phyloP scores from a whole-genome alignment of 163 green algal species.

The Scenedesmus sp. region DNA sequence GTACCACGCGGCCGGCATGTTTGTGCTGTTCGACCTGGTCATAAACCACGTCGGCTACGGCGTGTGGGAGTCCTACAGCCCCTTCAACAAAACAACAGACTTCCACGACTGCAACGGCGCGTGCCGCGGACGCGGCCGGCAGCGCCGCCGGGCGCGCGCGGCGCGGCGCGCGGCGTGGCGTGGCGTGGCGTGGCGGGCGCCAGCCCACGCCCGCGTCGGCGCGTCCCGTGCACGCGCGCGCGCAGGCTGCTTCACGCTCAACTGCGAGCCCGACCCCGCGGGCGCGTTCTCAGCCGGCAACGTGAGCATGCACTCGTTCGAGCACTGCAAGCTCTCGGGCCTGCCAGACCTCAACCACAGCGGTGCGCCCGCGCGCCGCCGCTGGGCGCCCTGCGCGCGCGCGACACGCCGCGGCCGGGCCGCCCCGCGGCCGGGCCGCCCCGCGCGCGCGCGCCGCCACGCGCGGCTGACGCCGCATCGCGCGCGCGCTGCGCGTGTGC shows the following conservation, averaged over 20 bases:
- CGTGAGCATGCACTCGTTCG: background rate
- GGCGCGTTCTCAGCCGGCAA: background rate
- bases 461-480: too few relatives aligned
- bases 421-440: too few relatives aligned
- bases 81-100: conserved; percentile 20
- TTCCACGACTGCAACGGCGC: conserved; percentile 29
- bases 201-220: too few relatives aligned
- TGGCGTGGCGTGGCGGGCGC: too few relatives aligned
- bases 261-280: background rate
- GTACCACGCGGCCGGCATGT: conserved; percentile 4
- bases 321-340: conserved; percentile 17
- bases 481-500: too few relatives aligned
- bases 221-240: too few relatives aligned
- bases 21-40: conserved; percentile 30
- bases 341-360: conserved; percentile 27
- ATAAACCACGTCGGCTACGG: conserved; percentile 32
- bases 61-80: background rate
- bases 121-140: background rate
- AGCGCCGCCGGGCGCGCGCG: too few relatives aligned
- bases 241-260: conserved; percentile 7
- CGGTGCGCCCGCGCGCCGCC: background rate
- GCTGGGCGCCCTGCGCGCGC: too few relatives aligned
- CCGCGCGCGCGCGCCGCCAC: too few relatives aligned
- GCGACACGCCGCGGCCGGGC: too few relatives aligned
- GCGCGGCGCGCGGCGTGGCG: too few relatives aligned